Percentiles rank a stretch among this genome's conserved stretches.
phyloP scores from a whole-genome alignment of 1,284 basidiomycete species.

The Cerrena zonata region DNA sequence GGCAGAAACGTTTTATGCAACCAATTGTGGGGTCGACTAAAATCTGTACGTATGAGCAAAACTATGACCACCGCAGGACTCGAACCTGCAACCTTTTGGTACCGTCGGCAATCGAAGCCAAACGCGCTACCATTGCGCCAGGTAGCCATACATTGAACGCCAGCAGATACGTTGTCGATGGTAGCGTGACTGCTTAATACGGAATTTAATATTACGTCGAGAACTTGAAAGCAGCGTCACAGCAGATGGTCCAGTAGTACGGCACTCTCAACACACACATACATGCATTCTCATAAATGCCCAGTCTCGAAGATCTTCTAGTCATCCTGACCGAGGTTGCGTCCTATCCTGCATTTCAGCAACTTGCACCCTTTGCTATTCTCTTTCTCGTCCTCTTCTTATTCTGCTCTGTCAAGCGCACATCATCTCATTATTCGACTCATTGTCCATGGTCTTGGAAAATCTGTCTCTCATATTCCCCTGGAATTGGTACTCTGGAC shows the following conservation, averaged over 20 bases:
- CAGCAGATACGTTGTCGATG: too few species aligned
- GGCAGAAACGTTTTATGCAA: too few species aligned
- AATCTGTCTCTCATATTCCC: slow-evolving; percentile 44
- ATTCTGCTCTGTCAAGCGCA: slow-evolving; percentile 35
- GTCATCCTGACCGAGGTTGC: slow-evolving; percentile 21
- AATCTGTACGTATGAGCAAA: slow-evolving; percentile 14
- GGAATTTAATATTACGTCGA: too few species aligned
- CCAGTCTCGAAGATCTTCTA: slow-evolving; percentile 26
- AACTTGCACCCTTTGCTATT: slow-evolving; percentile 51
- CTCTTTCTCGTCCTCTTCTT: slow-evolving; percentile 50
- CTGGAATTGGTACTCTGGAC: slow-evolving; percentile 51
- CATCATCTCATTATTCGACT: slow-evolving; percentile 30
- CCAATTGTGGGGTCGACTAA: slow-evolving; percentile 12
- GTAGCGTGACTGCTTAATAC: too few species aligned
- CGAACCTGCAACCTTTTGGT: slow-evolving; percentile 81
- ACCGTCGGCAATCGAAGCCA: slow-evolving; percentile 53
- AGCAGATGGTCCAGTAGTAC: too few species aligned
- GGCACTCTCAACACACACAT: too few species aligned
- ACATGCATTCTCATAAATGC: slow-evolving; percentile 30
- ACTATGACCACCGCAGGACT: slow-evolving; percentile 72
- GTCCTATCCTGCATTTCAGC: slow-evolving; percentile 28
- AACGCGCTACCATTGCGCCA: slow-evolving; percentile 83
- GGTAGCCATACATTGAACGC: slow-evolving; percentile 44
- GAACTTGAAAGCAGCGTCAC: too few species aligned
- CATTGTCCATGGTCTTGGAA: slow-evolving; percentile 52